phyloP scores from a whole-genome alignment of 2,329 filamentous ascomycete species.

The Sphaerulina musiva region DNA sequence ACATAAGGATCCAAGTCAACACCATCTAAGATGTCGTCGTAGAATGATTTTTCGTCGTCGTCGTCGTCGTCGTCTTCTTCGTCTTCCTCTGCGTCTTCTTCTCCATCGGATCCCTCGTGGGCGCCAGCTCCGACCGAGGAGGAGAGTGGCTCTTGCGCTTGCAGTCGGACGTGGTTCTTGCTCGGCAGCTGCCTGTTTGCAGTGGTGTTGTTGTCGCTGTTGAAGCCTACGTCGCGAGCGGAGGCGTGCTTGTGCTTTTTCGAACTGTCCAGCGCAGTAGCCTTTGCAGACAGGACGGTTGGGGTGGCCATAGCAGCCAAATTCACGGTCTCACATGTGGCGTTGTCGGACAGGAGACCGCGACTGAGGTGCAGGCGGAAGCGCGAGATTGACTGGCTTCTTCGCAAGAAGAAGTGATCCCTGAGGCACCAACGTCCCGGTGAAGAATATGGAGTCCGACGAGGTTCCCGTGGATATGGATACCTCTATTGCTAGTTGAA shows the following conservation, averaged over 20 bases:
- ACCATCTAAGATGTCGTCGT: conserved; percentile 13
- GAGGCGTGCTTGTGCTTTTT: conserved; percentile 6
- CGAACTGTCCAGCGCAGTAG: conserved; percentile 14
- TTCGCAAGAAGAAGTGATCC: too few species aligned
- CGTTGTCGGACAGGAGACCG: background rate
- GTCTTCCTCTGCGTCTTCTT: conserved; percentile 7
- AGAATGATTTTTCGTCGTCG: conserved; percentile 9
- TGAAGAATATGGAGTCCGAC: too few species aligned
- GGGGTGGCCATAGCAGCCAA: conserved; percentile 15
- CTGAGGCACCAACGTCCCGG: too few species aligned
- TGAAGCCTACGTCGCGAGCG: background rate
- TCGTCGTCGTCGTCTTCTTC: background rate
- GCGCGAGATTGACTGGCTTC: too few species aligned
- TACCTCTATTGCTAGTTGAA: too few species aligned
- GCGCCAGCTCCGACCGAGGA: background rate
- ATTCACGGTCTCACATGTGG: background rate
- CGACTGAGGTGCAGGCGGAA: background rate
- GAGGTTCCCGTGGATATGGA: too few species aligned
- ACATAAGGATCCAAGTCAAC: conserved; percentile 9
- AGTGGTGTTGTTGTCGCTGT: background rate
- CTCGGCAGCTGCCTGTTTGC: background rate
- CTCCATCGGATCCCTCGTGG: background rate
- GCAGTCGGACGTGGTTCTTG: background rate
- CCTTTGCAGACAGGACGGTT: conserved; percentile 15
- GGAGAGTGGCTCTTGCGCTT: background rate